phyloP scores from a whole-genome alignment of 2,329 filamentous ascomycete genomes.

The Colletotrichum abscissum region DNA sequence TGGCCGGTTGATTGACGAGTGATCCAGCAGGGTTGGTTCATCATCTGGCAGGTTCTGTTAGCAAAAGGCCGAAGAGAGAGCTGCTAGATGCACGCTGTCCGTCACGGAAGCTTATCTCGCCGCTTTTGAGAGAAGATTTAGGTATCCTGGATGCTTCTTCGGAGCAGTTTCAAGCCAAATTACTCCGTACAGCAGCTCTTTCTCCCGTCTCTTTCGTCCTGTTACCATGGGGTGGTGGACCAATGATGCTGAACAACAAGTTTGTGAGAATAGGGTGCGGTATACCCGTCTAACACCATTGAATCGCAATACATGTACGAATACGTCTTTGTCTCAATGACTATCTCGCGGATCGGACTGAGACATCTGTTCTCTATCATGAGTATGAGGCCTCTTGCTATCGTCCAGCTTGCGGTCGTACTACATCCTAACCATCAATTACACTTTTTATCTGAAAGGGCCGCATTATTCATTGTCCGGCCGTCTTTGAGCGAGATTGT shows the following conservation, averaged over 20 bases:
- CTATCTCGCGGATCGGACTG: not conserved
- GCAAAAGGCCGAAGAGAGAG: no score
- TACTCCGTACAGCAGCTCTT: no score
- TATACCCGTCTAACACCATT: not conserved
- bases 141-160: no score
- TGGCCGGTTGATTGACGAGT: not conserved
- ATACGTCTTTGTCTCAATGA: not conserved
- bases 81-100: no score
- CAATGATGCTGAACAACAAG: not conserved
- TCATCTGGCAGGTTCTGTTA: no score
- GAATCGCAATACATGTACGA: not conserved
- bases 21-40: not conserved
- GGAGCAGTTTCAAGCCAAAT: no score
- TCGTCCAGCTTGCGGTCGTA: not conserved
- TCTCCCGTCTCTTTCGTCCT: no score
- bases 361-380: not conserved
- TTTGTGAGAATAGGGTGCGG: not conserved
- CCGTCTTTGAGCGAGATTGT: not conserved
- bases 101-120: no score
- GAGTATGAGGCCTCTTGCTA: no score
- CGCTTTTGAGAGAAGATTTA: no score
- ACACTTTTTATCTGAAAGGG: not conserved
- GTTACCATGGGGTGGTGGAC: not conserved
- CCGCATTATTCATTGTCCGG: not conserved
- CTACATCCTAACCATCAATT: not conserved